Percentiles rank a stretch among this genome's conserved stretches.
phyloP scores from a whole-genome alignment of 345 rosid species.

The Erucastrum elatum region DNA sequence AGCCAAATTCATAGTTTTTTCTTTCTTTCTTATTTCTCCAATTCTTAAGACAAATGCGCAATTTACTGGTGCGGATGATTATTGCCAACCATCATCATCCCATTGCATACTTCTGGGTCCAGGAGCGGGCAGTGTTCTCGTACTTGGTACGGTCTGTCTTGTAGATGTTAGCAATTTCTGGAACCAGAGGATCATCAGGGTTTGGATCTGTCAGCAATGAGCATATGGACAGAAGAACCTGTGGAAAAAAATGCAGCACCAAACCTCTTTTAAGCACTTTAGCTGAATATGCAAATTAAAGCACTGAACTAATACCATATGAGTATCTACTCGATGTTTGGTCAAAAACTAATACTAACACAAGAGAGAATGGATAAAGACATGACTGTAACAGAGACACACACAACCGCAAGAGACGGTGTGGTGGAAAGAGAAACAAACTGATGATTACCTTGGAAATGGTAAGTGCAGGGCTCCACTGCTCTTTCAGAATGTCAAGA shows the following conservation, averaged over 20 bases:
- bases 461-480: conserved; percentile 79
- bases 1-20: conserved; percentile 14
- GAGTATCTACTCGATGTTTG: not conserved
- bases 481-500: conserved; percentile 73
- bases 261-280: conserved; percentile 3
- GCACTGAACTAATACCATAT: not conserved
- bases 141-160: conserved; percentile 67
- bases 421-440: conserved; percentile 10
- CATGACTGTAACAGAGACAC: not conserved
- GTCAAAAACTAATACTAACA: not conserved
- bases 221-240: conserved; percentile 76
- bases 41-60: conserved; percentile 10
- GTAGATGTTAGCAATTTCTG: conserved; percentile 69
- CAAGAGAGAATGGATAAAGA: not conserved
- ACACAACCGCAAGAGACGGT: not conserved
- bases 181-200: conserved; percentile 74
- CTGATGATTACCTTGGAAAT: conserved; percentile 54
- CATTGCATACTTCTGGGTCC: conserved; percentile 79
- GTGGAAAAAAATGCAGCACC: conserved; percentile 10
- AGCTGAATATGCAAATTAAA: not conserved
- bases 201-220: conserved; percentile 71
- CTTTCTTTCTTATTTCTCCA: conserved; percentile 14
- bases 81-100: conserved; percentile 36
- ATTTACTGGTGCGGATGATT: conserved; percentile 8
- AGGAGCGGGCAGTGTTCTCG: conserved; percentile 61